Base-by-base conservation (phyloP, 495 filamentous ascomycete species). In the Wilcoxina mikolae region DNA sequence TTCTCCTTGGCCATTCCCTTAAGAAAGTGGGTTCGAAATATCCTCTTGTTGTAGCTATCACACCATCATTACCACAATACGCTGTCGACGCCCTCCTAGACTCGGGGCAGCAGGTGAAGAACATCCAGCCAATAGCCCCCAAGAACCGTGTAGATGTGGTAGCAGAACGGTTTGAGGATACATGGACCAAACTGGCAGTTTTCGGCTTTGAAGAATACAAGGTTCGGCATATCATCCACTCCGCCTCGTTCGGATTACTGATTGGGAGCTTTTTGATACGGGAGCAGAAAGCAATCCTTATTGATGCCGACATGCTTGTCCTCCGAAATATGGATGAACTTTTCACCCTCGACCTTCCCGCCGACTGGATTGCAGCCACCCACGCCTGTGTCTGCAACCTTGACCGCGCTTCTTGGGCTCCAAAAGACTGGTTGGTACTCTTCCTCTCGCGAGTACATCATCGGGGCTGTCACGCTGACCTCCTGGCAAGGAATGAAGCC, bases 141-240 rank as follows among this genome's bases (percentile, higher is more conserved):
- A 60, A 51, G 41, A 39, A 42, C 9, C 57, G 67, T 18, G 56
- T 62, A n/a, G 25, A 3, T 10, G 54, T 71, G 4, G 71, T 74
- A 31, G 71, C 72, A 0, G 63, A 69, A 29, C 70, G 74, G 12
- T 78, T 77, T 52, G 59, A 60, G 41, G 74, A 78, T 54, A 78
- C 76, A 17, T 78, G 73, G 74, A 76, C 75, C 0, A 78, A 79
- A 51, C 67, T 78, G 0, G 68, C 69, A 23, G 74, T 75, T 20
- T 78, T 77, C 60, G 68, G 69, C 26, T 56, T 74, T 2, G 65
- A 59, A 28, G 65, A 62, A 12, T 70, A 68, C 51, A 57, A 72
- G 43, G 61, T 59, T n/a, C 17, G 41, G 29, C 26, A n/a, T 22
- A 38, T 50, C 15, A 9, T 33, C 23, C 9, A 7, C 29, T 3